These are phyloP conservation scores for Agastache rugosa DNA, from an alignment of 257 asterid genomes.

Conservation along the genomic window DNA sequence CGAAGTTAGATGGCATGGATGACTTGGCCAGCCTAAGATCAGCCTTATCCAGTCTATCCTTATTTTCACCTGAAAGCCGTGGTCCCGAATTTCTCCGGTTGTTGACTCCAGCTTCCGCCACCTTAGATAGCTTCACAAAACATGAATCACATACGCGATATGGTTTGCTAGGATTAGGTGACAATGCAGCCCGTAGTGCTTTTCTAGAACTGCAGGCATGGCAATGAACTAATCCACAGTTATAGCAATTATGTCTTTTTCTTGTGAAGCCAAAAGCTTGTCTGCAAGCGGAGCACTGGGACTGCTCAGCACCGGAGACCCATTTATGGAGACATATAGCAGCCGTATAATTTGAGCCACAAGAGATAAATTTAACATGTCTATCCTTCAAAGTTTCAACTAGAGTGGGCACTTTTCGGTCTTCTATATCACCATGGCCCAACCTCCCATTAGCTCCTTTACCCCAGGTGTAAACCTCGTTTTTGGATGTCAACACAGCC, in stretches of 20 bases:
- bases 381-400: conserved; percentile 86
- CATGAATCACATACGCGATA: conserved; percentile 97
- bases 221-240: conserved; percentile 96
- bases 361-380: conserved; percentile 82
- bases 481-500: conserved; percentile 76
- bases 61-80: conserved; percentile 83
- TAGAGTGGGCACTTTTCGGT: conserved; percentile 72
- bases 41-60: conserved; percentile 81
- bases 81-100: conserved; percentile 76
- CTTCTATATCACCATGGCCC: conserved; percentile 95
- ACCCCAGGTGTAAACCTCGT: conserved; percentile 95
- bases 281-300: conserved; percentile 91
- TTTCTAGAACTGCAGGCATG: conserved; percentile 91
- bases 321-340: conserved; percentile 88
- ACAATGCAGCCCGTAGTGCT: conserved; percentile 80
- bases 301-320: conserved; percentile 93
- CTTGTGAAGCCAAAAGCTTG: conserved; percentile 96
- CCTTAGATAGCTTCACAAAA: conserved; percentile 74
- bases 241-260: conserved; percentile 93
- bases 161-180: conserved; percentile 93
- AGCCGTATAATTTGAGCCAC: conserved; percentile 91
- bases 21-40: conserved; percentile 75
- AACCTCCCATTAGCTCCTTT: conserved; percentile 95
- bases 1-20: conserved; percentile 65
- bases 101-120: conserved; percentile 69